Evolutionary conservation across 2,329 filamentous ascomycete genomes (phyloP), one percentile per base, ranked within the genome.

Genomic region (Aureobasidium sp.): DNA sequence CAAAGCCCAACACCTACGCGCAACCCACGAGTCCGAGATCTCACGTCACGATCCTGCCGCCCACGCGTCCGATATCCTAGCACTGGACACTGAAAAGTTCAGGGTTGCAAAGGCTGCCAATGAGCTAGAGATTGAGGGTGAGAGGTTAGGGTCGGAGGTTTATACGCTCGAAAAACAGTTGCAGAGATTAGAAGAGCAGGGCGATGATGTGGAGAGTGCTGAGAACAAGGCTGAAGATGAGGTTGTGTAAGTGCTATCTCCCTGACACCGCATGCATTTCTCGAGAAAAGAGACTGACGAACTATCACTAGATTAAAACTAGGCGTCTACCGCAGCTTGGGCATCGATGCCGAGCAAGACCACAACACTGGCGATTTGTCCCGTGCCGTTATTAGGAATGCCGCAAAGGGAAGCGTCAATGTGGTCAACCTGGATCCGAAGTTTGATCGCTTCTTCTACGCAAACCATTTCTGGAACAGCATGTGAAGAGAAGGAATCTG

Each of bases 381-480:
- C 68, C 89, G 90, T 71, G 93, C 92, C 1, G 83, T 96, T 19
- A 87, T 97, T 67, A 81, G 91, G 65, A 97, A 96, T 72, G 86
- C 87, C 64, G 82, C 85, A 66, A 93, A 91, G 78, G 92, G 91
- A 9, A 92, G 97, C 72, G 91, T 97, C 57, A 90, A 96, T 73
- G 90, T 97, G 54, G 87, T 99, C 64, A 96, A 96, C 70, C 86
- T 99, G 73, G 92, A 97, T 69, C 86, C 89, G 69, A 96, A 94
- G 77, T 92, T 96, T 73, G 93, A 90, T 63, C 83, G 87, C 65
- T 93, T 89, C 73, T 97, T 95, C 71, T 96, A 97, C 70, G 90
- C 92, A 24, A 95, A 96, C 70, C 96, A 96, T 73, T 95, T 97
- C 71, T 99, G 94, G 94, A 83, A 91, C 70, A 93, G 86, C 33